These are phyloP conservation scores for Lachnellula arida DNA, from an alignment of 2,329 filamentous ascomycete species.

Conservation along the genomic window DNA sequence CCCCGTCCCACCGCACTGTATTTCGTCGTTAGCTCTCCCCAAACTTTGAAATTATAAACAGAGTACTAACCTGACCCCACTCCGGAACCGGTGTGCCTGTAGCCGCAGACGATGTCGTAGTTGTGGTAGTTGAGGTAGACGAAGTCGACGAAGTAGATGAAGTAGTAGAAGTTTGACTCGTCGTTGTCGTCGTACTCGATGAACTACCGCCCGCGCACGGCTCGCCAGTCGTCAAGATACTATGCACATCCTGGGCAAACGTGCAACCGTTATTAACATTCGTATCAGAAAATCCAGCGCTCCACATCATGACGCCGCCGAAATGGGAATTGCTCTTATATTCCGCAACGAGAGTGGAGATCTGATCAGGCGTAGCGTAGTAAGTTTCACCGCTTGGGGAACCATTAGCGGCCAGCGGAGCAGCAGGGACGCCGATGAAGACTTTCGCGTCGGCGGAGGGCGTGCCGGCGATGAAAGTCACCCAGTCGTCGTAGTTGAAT, in stretches of 20 bases:
- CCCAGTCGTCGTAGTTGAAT: constrained; percentile 30
- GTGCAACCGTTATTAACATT: constrained; percentile 36
- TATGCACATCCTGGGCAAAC: constrained; percentile 38
- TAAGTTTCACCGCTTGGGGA: constrained; percentile 30
- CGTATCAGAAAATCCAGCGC: constrained; percentile 37
- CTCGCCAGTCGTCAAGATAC: constrained; percentile 33
- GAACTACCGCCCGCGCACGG: constrained; percentile 18
- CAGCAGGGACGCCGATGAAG: constrained; percentile 31
- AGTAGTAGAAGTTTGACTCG: neutral
- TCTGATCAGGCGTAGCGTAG: constrained; percentile 33
- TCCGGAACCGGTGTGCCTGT: constrained; percentile 1
- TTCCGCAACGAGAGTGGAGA: constrained; percentile 30
- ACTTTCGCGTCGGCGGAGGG: constrained; percentile 28
- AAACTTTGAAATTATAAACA: neutral
- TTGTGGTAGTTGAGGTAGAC: neutral
- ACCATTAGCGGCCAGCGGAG: constrained; percentile 35
- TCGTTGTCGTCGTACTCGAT: neutral
- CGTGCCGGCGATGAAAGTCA: constrained; percentile 23
- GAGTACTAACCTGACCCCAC: constrained; percentile 8
- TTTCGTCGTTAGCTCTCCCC: neutral
- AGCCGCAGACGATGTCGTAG: constrained; percentile 1
- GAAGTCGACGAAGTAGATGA: neutral
- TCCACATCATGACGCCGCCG: constrained; percentile 40
- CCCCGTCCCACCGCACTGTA: constrained; percentile 4
- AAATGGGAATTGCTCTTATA: constrained; percentile 30